These are phyloP conservation scores for Abortiporus biennis DNA, from an alignment of 1,284 basidiomycete species.

Conservation along the genomic window DNA sequence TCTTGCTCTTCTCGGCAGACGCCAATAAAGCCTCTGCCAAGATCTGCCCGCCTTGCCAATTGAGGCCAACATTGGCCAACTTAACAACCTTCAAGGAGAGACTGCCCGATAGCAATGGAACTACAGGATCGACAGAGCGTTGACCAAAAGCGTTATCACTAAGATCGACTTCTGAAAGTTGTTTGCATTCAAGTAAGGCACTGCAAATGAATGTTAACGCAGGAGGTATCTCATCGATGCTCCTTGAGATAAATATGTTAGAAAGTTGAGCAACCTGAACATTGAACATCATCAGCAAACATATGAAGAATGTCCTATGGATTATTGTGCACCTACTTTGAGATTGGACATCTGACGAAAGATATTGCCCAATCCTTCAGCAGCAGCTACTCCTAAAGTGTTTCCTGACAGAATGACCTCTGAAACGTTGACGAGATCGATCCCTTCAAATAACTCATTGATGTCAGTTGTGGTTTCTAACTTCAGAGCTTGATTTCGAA, in stretches of 20 bases:
- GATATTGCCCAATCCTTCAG: too few species aligned
- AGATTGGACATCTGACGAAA: too few species aligned
- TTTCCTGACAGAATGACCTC: too few species aligned
- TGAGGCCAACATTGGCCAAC: conserved; percentile 96
- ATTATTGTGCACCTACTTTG: too few species aligned
- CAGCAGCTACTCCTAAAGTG: too few species aligned
- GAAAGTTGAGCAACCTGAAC: conserved; percentile 88
- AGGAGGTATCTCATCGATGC: conserved; percentile 93
- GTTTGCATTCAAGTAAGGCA: conserved; percentile 74
- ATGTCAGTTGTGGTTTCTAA: too few species aligned
- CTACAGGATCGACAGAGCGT: conserved; percentile 92
- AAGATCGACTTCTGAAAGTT: conserved; percentile 85
- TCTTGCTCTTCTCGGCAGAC: conserved; percentile 69
- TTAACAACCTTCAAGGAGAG: conserved; percentile 78
- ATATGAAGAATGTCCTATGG: too few species aligned
- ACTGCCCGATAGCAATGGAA: conserved; percentile 82
- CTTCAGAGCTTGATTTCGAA: too few species aligned
- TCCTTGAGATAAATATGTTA: conserved; percentile 96
- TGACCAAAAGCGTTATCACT: conserved; percentile 98
- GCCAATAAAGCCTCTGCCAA: conserved; percentile 82
- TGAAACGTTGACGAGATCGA: too few species aligned
- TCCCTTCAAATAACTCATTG: too few species aligned
- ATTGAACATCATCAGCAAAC: too few species aligned
- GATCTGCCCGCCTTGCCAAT: conserved; percentile 84
- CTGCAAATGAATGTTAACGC: conserved; percentile 88